A percentile compares a stretch with the other conserved stretches of the same genome.
These are phyloP conservation scores for Rhamnella rubrinervis DNA, from an alignment of 331 rosid species.

Conservation along the genomic window DNA sequence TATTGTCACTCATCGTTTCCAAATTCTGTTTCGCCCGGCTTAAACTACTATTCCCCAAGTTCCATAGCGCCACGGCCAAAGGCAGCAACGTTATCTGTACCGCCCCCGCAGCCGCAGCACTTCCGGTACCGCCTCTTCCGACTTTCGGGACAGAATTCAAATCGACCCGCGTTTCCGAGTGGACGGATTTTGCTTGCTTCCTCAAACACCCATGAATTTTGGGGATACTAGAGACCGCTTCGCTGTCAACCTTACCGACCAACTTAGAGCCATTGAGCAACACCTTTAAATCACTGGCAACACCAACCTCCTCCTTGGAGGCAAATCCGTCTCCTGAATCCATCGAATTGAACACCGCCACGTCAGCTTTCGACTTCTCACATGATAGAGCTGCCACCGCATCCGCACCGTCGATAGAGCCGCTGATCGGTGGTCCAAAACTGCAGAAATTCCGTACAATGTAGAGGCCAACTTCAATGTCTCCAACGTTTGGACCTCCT, in stretches of 20 bases:
- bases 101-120: slow-evolving; percentile 35
- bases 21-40: slow-evolving; percentile 42
- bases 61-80: slow-evolving; percentile 45
- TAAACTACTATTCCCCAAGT: slow-evolving; percentile 59
- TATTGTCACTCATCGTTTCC: slow-evolving; percentile 26
- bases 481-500: slow-evolving; percentile 41
- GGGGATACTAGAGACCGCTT: slow-evolving; percentile 40
- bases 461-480: slow-evolving; percentile 19
- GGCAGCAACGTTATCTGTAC: slow-evolving; percentile 41
- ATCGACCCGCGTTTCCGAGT: slow-evolving; percentile 57
- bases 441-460: slow-evolving; percentile 48
- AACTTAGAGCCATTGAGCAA: slow-evolving; percentile 76
- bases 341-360: slow-evolving; percentile 49
- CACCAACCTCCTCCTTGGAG: slow-evolving; percentile 76
- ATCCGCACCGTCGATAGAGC: slow-evolving; percentile 50
- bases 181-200: slow-evolving; percentile 56
- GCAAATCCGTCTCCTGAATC: slow-evolving; percentile 77
- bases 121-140: slow-evolving; percentile 33
- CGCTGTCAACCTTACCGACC: slow-evolving; percentile 57
- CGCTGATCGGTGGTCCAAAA: slow-evolving; percentile 55
- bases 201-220: slow-evolving; percentile 63
- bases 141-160: slow-evolving; percentile 53
- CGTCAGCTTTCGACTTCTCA: slow-evolving; percentile 71
- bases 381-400: slow-evolving; percentile 74
- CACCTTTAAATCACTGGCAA: slow-evolving; percentile 70